Base-by-base conservation (phyloP, 2,329 filamentous ascomycete genomes). In the Diaporthe amygdali region DNA sequence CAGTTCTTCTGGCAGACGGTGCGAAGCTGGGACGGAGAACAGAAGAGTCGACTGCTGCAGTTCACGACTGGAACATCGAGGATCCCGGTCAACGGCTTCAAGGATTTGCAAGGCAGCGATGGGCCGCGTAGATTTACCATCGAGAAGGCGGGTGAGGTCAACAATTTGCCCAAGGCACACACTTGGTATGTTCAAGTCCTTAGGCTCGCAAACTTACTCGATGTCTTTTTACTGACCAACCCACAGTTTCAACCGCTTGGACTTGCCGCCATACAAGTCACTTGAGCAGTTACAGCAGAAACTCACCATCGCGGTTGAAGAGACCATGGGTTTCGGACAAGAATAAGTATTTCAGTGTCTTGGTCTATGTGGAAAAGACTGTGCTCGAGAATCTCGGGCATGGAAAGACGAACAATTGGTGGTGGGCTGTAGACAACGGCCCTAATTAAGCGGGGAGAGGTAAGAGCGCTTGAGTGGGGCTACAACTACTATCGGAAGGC, bases 1-100 rank as follows among this genome's bases (percentile, higher is more conserved):
- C 94, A 97, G 82, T 95, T 97, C 86, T 99, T 99, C 89, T 99
- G 96, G 96, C 95, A 97, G 87, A 96, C 93, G 73, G 96, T 99
- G 75, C 92, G 96, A 75, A 94, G 91, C 73, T 99, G 96, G 96
- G 96, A 99, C 81, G 95, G 96, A 34, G 96, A 99, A 83, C 96
- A 99, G 83, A 99, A 99, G 86, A 97, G 94, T 68, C 92, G 96
- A 79, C 87, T 99, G 74, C 84, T 99, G 77, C 96, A 99, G 82
- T 99, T 99, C 81, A 96, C 96, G 0, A 99, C 96, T 10, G 96
- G 96, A 82, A 99, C 96, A 17, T 97, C 95, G 63, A 93, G 96
- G 85, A 99, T 99, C 76, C 96, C 96, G 0, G 96, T 99, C 84
- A 99, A 99, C 82, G 96, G 96, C 9, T 99, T 99, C 89, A 99